Evolutionary conservation across 805 yeast genomes (phyloP).

Genomic region (Tetrapisispora arboricola): DNA sequence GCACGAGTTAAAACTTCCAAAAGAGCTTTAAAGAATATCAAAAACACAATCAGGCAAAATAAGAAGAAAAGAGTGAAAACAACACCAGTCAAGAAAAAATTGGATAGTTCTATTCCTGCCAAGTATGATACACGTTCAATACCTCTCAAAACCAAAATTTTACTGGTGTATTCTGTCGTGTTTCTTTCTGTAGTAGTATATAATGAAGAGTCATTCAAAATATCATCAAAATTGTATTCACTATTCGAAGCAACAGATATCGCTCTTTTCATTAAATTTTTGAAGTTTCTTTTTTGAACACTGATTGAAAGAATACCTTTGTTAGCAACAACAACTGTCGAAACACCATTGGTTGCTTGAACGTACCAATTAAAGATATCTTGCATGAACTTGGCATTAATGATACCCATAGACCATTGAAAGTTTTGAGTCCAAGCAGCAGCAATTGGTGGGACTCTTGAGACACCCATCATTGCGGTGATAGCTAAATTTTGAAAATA

Average conservation of each 20-base stretch:
- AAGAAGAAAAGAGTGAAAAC: conserved; percentile 73
- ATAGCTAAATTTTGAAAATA: conserved; percentile 92
- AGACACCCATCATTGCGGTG: conserved; percentile 91
- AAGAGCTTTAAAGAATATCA: conserved; percentile 56
- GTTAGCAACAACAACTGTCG: conserved; percentile 65
- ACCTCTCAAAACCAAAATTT: conserved; percentile 78
- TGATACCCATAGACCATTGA: conserved; percentile 92
- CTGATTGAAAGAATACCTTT: conserved; percentile 62
- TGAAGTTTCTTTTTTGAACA: conserved; percentile 51
- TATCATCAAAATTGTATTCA: conserved; percentile 38
- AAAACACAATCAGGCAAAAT: conserved; percentile 46
- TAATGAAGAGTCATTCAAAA: conserved; percentile 39
- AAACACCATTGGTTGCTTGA: conserved; percentile 85
- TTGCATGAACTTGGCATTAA: conserved; percentile 68
- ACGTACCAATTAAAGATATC: conserved; percentile 84
- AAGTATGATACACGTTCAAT: conserved; percentile 82
- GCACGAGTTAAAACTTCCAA: conserved; percentile 54
- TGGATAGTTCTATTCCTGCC: conserved; percentile 79
- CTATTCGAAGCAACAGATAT: conserved; percentile 25
- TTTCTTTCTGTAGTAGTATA: conserved; percentile 69
- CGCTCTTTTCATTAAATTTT: conserved; percentile 28
- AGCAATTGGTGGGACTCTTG: conserved; percentile 89
- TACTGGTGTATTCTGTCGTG: conserved; percentile 43
- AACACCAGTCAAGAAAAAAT: conserved; percentile 76
- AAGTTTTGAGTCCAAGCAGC: conserved; percentile 97